phyloP scores from a whole-genome alignment of 306 rosid genomes.

The Cucumis hystrix region DNA sequence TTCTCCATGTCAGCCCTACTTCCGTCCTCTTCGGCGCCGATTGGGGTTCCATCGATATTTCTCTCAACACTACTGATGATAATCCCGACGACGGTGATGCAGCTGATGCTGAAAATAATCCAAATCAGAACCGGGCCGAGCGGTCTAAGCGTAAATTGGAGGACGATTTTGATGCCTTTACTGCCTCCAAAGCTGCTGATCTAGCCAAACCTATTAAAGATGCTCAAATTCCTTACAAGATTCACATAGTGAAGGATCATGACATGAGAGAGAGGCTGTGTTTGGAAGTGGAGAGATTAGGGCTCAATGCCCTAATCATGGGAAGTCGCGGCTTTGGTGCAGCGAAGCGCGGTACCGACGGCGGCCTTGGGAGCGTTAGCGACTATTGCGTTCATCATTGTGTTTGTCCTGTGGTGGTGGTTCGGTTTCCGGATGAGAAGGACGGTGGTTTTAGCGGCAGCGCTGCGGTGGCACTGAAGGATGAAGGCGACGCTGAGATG shows the following conservation, averaged over 20 bases:
- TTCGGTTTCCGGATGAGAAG: constrained; percentile 78
- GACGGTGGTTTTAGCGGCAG: constrained; percentile 17
- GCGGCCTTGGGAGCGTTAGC: constrained; percentile 85
- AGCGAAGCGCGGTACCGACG: constrained; percentile 61
- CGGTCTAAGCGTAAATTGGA: constrained; percentile 42
- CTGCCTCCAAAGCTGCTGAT: constrained; percentile 69
- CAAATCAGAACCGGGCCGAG: constrained; percentile 15
- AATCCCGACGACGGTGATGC: constrained; percentile 21
- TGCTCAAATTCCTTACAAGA: constrained; percentile 91
- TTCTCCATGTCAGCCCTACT: constrained; percentile 95
- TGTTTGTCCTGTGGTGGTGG: constrained; percentile 90
- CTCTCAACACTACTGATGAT: constrained; percentile 38
- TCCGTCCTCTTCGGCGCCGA: constrained; percentile 94
- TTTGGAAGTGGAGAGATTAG: constrained; percentile 81
- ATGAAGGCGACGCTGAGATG: constrained; percentile 24
- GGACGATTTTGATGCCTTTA: constrained; percentile 81
- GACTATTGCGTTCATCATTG: constrained; percentile 96
- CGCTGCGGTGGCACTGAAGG: constrained; percentile 26
- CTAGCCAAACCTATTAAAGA: constrained; percentile 61
- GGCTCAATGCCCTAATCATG: constrained; percentile 95
- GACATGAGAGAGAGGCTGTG: constrained; percentile 95
- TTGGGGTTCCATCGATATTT: constrained; percentile 83
- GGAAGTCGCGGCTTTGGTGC: constrained; percentile 98
- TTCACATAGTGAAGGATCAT: constrained; percentile 95
- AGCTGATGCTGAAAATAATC: neutral